These are phyloP conservation scores for Bjerkandera adusta DNA, from an alignment of 1,284 basidiomycete species.

Conservation along the genomic window DNA sequence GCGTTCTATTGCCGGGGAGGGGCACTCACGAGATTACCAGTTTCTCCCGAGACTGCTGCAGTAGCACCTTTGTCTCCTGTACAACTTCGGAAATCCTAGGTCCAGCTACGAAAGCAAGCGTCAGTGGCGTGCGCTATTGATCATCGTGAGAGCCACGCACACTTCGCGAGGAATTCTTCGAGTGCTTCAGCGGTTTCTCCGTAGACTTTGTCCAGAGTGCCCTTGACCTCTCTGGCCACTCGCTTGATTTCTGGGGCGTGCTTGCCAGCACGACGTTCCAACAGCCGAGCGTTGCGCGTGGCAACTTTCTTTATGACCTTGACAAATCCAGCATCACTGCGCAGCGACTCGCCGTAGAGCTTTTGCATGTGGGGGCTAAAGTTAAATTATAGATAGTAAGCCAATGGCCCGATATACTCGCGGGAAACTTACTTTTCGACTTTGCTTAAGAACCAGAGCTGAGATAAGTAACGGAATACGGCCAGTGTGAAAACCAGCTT, in stretches of 20 bases:
- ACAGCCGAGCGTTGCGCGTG: constrained; percentile 70
- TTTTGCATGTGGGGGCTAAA: constrained; percentile 94
- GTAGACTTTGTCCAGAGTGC: constrained; percentile 92
- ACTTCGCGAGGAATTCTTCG: constrained; percentile 90
- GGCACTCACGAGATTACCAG: constrained; percentile 80
- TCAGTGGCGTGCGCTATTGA: neutral
- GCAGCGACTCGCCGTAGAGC: constrained; percentile 88
- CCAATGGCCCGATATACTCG: neutral
- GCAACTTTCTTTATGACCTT: constrained; percentile 95
- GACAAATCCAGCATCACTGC: constrained; percentile 94
- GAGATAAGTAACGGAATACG: constrained; percentile 78
- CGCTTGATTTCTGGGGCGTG: constrained; percentile 77
- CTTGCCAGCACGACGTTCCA: constrained; percentile 65
- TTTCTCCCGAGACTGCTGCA: constrained; percentile 89
- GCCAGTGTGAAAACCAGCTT: constrained; percentile 87
- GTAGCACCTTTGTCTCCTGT: constrained; percentile 87
- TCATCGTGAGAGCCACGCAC: constrained; percentile 43
- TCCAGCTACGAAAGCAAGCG: constrained; percentile 36
- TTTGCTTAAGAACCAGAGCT: constrained; percentile 88
- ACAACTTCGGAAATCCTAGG: constrained; percentile 78
- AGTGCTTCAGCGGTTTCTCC: constrained; percentile 89
- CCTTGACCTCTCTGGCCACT: constrained; percentile 87
- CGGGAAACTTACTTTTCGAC: constrained; percentile 76
- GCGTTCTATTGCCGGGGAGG: constrained; percentile 6
- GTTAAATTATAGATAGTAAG: constrained; percentile 1